Evolutionary conservation across 768 basidiomycete species (phyloP), one percentile per base, ranked within the genome.

Genomic region (Auriscalpium orientale): DNA sequence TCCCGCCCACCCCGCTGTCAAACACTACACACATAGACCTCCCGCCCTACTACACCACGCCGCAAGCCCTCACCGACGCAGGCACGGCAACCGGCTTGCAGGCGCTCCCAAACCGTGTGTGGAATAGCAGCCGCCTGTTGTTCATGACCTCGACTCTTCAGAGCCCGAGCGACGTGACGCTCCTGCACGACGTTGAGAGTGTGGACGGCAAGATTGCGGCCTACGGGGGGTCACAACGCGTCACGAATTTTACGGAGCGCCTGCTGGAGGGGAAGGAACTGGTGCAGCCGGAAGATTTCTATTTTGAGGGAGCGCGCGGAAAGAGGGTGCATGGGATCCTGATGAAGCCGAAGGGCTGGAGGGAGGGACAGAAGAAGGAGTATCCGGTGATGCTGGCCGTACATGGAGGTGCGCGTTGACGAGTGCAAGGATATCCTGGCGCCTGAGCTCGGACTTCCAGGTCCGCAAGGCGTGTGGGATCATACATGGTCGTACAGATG

Each of bases 401-500:
- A 37, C 93, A 92, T 56, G 89, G 89, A 59, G 87, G 84, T 73
- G 46, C 20, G 60, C 48, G 28, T 4, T 28, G 2, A 28, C 28
- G 28, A 28, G 28, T 28, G 28, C 28, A 28, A 28, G 28, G 2
- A 28, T 5, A 7, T 5, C 28, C 28, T 28, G 28, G 28, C 28
- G 28, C 7, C 28, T 28, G 28, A 28, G 28, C 28, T 28, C 28
- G 5, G 28, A 28, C 2, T 28, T 28, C 15, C 71, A 74, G 85
- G 86, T 16, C 88, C 89, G 5, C 86, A 91, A 65, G 77, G 84
- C 33, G 90, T 88, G 49, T 97, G 93, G 94, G 83, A 85, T 60
- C 93, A 97, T 65, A 77, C 82, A 46, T 98, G 95, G 95, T 87
- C 84, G 2, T 93, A 83, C 28, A 75, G 92, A 54, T 95, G 95